Evolutionary conservation across 1,284 basidiomycete species (phyloP), one percentile per base, ranked within the genome.

Genomic region (Rhodotorula sp.): DNA sequence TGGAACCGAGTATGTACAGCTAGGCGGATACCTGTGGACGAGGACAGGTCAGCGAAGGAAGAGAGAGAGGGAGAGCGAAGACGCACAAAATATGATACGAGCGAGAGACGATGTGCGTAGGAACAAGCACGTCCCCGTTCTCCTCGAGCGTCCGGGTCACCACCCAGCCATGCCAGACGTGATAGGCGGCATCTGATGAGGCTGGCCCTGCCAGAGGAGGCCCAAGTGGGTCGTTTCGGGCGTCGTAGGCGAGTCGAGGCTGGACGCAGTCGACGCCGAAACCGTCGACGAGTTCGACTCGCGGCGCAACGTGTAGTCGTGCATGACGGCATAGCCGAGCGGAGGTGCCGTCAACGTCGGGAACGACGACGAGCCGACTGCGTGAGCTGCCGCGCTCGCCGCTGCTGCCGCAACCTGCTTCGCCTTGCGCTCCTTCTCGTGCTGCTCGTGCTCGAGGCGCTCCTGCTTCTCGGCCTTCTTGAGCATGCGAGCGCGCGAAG

Each of bases 381-480:
- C n/a, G 15, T 22, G n/a, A 6, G 24, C 36, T 6, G 36, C 36
- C 0, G n/a, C 55, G 24, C 13, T 44, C 15, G 20, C 29, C 54
- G 54, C 54, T 24, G 27, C 17, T 24, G 29, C 39, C 19, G n/a
- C 39, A 0, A 11, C 32, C 36, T 39, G 13, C 4, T 30, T 29
- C 22, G 51, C 32, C 44, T 27, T 22, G 24, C 44, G 51, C 36
- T 39, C 59, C 36, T 61, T 27, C 10, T 32, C 13, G 20, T 52
- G 51, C 11, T 36, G 34, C 29, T 61, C 52, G 32, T 51, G 54
- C 54, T 49, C 59, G 4, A n/a, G 30, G 34, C 53, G 52, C 27
- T 61, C 36, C 4, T 59, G 27, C 59, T 71, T 64, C 24, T 64
- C 62, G 24, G 48, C 49, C 52, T 70, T 72, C 29, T 65, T 67